A percentile compares a stretch with the other conserved stretches of the same genome.
Evolutionary conservation across 169 alveolate species (phyloP).

Genomic region (Plasmodium knowlesi): DNA sequence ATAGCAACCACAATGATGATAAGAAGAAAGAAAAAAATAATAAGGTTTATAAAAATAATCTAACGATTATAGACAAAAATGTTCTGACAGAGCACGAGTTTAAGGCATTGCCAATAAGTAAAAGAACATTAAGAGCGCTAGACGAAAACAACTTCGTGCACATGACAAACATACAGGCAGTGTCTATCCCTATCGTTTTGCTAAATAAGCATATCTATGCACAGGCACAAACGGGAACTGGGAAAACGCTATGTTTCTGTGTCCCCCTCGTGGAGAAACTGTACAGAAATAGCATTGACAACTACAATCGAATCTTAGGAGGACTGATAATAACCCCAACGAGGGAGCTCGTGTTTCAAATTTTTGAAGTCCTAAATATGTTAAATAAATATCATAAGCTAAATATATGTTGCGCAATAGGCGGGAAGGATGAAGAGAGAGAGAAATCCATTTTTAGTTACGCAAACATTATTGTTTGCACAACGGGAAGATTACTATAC

Average conservation of each 20-base stretch:
- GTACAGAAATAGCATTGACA: slow-evolving; percentile 95
- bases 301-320: slow-evolving; percentile 82
- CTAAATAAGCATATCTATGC: slow-evolving; percentile 71
- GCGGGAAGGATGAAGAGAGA: slow-evolving; percentile 93
- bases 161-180: slow-evolving; percentile 68
- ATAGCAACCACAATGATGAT: not conserved
- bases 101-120: slow-evolving; percentile 53
- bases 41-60: slow-evolving; percentile 26
- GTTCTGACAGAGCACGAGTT: slow-evolving; percentile 42
- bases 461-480: slow-evolving; percentile 96
- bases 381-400: slow-evolving; percentile 92
- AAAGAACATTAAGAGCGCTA: slow-evolving; percentile 38
- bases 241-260: slow-evolving; percentile 96
- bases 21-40: slow-evolving; percentile 2
- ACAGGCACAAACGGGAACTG: slow-evolving; percentile 98
- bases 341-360: slow-evolving; percentile 97
- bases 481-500: slow-evolving; percentile 97
- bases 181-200: slow-evolving; percentile 59
- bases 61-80: slow-evolving; percentile 67
- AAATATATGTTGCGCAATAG: slow-evolving; percentile 90
- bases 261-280: slow-evolving; percentile 94
- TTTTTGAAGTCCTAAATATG: slow-evolving; percentile 94
- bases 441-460: slow-evolving; percentile 85
- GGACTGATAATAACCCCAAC: slow-evolving; percentile 97
- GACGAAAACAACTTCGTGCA: slow-evolving; percentile 55